Evolutionary conservation across 2,329 filamentous ascomycete genomes (phyloP), one percentile per base, ranked within the genome.

Genomic region (Aureobasidium sp.): DNA sequence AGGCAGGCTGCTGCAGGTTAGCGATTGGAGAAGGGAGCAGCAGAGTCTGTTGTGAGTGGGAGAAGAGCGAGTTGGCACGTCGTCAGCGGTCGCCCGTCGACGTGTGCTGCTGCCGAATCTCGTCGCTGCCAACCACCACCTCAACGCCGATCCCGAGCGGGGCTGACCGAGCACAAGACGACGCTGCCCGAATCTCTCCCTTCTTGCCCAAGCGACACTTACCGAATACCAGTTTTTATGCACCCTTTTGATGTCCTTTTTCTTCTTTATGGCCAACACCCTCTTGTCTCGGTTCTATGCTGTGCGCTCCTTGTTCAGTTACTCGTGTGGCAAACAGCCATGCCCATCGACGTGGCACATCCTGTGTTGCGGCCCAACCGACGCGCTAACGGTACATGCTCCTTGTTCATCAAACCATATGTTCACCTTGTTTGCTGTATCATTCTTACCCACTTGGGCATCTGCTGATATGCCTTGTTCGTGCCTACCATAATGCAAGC

Each of bases 21-120:
- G 57, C 45, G 67, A 64, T 64, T 68, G 29, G 64, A 58, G 45
- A 54, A 45, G 7, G 24, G 6, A 44, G 31, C 29, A 47, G 40
- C 37, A 58, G 54, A 47, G 7, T 22, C 40, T 37, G n/a, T 37
- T 47, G 54, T 27, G 40, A 37, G 37, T 47, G 54, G 45, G 11
- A 50, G 45, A 44, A 37, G 54, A 58, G 3, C 27, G 29, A 58
- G 54, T 45, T 35, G 40, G 53, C 53, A 33, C 29, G 42, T 50
- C 52, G 24, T 33, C 52, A 42, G 52, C 27, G 53, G 15, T 37
- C 33, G 35, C 35, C 24, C 35, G 50, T 53, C 35, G 11, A 27
- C 27, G 52, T 33, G 53, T 45, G 39, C 53, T 45, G 39, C 53
- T 45, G 35, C 22, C n/a, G 39, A 56, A 42, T 31, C 45, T 48